phyloP scores from a whole-genome alignment of 805 yeast species.

The Starmerella kuoi region DNA sequence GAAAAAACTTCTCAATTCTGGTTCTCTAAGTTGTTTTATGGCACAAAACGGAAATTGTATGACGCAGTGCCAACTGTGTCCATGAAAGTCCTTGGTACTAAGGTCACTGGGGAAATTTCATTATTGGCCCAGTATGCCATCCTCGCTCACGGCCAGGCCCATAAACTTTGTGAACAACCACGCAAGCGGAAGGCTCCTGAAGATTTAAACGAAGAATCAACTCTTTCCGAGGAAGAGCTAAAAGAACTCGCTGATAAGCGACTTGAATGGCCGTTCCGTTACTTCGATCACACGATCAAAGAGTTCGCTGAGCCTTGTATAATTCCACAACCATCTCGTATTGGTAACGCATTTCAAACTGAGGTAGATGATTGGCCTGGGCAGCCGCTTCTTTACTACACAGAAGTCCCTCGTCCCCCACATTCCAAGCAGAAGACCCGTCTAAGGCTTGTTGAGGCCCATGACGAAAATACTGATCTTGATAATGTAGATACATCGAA shows the following conservation, averaged over 20 bases:
- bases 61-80: conserved; percentile 45
- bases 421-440: not conserved
- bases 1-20: conserved; percentile 60
- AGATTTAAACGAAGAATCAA: conserved; percentile 41
- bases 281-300: conserved; percentile 61
- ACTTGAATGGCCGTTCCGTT: conserved; percentile 60
- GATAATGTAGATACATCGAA: conserved; percentile 15
- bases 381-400: conserved; percentile 57
- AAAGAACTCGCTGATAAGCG: conserved; percentile 14
- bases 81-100: conserved; percentile 3
- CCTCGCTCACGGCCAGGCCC: conserved; percentile 28
- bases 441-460: conserved; percentile 11
- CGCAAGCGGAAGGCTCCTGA: conserved; percentile 20
- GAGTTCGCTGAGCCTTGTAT: conserved; percentile 70
- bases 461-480: not conserved
- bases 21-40: conserved; percentile 73
- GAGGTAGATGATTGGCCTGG: conserved; percentile 50
- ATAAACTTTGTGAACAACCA: not conserved
- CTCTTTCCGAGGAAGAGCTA: conserved; percentile 14
- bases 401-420: conserved; percentile 1
- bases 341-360: conserved; percentile 61
- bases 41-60: conserved; percentile 72
- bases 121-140: conserved; percentile 75
- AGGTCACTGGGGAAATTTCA: not conserved
- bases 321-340: conserved; percentile 61